Evolutionary conservation across 345 rosid species (phyloP).

Genomic region (Microcos paniculata): DNA sequence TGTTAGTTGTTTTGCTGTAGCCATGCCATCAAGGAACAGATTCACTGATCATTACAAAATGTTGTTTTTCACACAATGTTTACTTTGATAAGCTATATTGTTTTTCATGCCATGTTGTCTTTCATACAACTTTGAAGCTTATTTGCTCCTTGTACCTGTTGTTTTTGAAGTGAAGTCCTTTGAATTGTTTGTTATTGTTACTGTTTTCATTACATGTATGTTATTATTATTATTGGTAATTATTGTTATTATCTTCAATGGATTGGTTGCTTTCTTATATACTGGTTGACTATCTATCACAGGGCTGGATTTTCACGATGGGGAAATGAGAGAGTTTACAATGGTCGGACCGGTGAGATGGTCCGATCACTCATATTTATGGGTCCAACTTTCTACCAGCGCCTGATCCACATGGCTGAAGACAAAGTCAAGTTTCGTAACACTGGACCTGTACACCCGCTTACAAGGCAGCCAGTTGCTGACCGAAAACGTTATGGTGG

Average conservation of each 20-base stretch:
- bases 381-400: constrained; percentile 90
- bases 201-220: not conserved
- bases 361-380: constrained; percentile 69
- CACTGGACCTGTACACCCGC: constrained; percentile 93
- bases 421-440: constrained; percentile 90
- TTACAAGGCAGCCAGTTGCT: constrained; percentile 85
- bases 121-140: not conserved
- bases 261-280: not conserved
- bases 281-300: constrained; percentile 14
- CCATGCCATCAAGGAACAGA: not conserved
- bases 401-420: constrained; percentile 85
- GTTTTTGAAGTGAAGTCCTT: not conserved
- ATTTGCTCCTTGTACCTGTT: not conserved
- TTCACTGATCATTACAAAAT: not conserved
- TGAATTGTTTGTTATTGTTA: not conserved
- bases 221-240: not conserved
- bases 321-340: constrained; percentile 83
- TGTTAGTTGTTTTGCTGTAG: not conserved
- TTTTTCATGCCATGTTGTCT: not conserved
- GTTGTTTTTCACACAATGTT: not conserved
- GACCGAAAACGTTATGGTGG: constrained; percentile 89
- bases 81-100: not conserved
- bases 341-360: constrained; percentile 81
- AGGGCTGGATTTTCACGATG: constrained; percentile 89
- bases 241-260: not conserved